A percentile compares a stretch with the other conserved stretches of the same genome.
phyloP scores from a whole-genome alignment of 2,329 filamentous ascomycete genomes.

The Dactylellina leptospora region DNA sequence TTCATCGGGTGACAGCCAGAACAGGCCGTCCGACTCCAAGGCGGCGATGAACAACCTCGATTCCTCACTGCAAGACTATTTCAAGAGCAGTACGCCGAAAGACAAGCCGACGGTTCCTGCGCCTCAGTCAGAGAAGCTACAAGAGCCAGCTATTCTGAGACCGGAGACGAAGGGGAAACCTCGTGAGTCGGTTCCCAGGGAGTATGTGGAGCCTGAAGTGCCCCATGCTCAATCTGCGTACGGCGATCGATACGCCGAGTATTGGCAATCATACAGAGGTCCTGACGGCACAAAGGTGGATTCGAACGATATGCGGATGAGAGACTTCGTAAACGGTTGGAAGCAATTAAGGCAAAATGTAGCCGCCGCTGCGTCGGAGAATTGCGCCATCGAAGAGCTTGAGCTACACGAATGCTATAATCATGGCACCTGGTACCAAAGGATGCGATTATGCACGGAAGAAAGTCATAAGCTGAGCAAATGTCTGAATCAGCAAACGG shows the following conservation, averaged over 20 bases:
- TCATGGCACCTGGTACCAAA: conserved; percentile 72
- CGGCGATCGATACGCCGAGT: conserved; percentile 79
- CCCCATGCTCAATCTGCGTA: conserved; percentile 58
- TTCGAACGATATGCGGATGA: conserved; percentile 80
- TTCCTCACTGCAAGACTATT: conserved; percentile 81
- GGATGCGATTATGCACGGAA: conserved; percentile 80
- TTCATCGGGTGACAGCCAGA: conserved; percentile 57
- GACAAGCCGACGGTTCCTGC: conserved; percentile 30
- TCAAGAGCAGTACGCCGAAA: conserved; percentile 80
- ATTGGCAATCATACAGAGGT: conserved; percentile 91
- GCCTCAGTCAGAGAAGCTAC: conserved; percentile 63
- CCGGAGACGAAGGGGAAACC: conserved; percentile 47
- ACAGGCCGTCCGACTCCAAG: conserved; percentile 60
- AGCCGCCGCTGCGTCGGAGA: conserved; percentile 84
- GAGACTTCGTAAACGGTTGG: conserved; percentile 81
- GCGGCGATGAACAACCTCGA: conserved; percentile 80
- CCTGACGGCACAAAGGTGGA: conserved; percentile 64
- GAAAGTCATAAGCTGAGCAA: conserved; percentile 81
- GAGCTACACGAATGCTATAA: conserved; percentile 84
- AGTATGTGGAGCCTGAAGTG: conserved; percentile 41
- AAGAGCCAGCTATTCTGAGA: conserved; percentile 44
- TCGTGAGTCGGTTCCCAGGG: conserved; percentile 14
- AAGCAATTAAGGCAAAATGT: conserved; percentile 82
- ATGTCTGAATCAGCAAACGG: conserved; percentile 88
- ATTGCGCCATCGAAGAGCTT: conserved; percentile 87